Evolutionary conservation across 2,329 filamentous ascomycete species (phyloP).

Genomic region (Harringtonia lauricola): DNA sequence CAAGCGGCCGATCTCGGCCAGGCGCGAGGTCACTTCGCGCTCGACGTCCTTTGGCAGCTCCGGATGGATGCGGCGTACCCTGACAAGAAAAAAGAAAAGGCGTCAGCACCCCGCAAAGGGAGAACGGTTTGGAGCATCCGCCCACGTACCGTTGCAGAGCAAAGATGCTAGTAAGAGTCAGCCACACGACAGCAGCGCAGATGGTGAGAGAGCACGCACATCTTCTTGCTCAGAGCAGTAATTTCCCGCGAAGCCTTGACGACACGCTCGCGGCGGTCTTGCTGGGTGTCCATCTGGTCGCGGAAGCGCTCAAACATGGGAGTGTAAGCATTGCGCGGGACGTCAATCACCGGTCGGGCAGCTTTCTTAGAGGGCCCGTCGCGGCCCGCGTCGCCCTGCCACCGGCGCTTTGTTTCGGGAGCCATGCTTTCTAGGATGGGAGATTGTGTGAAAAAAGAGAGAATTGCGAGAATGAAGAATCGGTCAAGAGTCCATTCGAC

Average conservation of each 20-base stretch:
- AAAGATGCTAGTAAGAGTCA: constrained; percentile 55
- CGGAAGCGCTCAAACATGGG: constrained; percentile 81
- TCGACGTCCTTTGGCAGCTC: constrained; percentile 57
- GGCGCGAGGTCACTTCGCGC: constrained; percentile 58
- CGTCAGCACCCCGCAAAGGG: too few relatives aligned
- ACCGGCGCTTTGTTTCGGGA: constrained; percentile 34
- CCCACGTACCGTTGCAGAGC: constrained; percentile 69
- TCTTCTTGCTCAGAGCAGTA: constrained; percentile 92
- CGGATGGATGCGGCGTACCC: constrained; percentile 51
- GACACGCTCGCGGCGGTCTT: constrained; percentile 81
- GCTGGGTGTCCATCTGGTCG: constrained; percentile 82
- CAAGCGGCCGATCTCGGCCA: constrained; percentile 58
- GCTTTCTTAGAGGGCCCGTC: constrained; percentile 19
- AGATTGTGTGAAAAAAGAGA: too few relatives aligned
- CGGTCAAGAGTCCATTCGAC: too few relatives aligned
- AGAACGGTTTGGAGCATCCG: too few relatives aligned
- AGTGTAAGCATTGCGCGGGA: constrained; percentile 37
- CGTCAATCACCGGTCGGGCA: neutral
- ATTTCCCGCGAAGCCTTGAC: constrained; percentile 89
- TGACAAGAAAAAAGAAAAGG: too few relatives aligned
- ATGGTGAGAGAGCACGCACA: constrained; percentile 39
- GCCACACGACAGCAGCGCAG: neutral
- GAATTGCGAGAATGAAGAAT: too few relatives aligned
- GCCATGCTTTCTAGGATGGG: neutral
- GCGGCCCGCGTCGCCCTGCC: constrained; percentile 32